phyloP scores from a whole-genome alignment of 2,329 filamentous ascomycete species.

The Hymenotorrendiella dingleyae region DNA sequence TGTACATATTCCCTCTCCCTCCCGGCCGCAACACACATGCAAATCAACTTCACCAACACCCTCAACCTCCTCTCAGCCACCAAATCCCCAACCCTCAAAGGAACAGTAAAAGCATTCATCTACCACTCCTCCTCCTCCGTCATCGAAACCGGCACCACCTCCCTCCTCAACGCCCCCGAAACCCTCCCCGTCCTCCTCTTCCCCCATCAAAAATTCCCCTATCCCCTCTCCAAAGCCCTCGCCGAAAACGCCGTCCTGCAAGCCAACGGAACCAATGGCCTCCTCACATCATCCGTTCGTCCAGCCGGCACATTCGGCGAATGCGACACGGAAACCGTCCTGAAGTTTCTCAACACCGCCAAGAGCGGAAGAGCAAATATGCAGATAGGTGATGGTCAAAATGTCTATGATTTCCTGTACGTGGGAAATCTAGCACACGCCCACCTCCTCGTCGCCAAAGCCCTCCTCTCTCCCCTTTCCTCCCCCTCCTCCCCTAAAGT shows the following conservation, averaged over 20 bases:
- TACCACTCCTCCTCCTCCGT: slow-evolving; percentile 1
- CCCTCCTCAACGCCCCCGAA: neutral
- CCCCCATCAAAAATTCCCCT: slow-evolving; percentile 1
- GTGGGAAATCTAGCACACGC: slow-evolving; percentile 11
- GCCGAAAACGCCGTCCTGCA: slow-evolving; percentile 8
- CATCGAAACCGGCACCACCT: neutral
- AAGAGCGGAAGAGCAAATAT: slow-evolving; percentile 1
- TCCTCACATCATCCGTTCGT: slow-evolving; percentile 6
- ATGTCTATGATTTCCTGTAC: slow-evolving; percentile 1
- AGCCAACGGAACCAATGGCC: neutral
- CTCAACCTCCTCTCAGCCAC: slow-evolving; percentile 37
- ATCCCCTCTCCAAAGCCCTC: slow-evolving; percentile 7
- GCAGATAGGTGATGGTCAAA: slow-evolving; percentile 3
- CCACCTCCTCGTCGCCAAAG: neutral
- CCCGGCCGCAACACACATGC: too few relatives aligned
- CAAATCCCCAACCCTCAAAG: slow-evolving; percentile 31
- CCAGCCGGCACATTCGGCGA: slow-evolving; percentile 5
- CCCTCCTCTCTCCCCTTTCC: neutral
- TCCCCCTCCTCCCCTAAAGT: slow-evolving; percentile 1
- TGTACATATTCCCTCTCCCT: neutral
- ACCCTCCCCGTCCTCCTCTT: neutral
- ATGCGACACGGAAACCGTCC: slow-evolving; percentile 4
- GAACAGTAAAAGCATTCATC: slow-evolving; percentile 27
- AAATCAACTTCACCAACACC: slow-evolving; percentile 42
- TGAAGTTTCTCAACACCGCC: neutral